Evolutionary conservation across 225 moss, liverwort and hornwort genomes (phyloP).

Genomic region (Physcomitrellopsis africana): DNA sequence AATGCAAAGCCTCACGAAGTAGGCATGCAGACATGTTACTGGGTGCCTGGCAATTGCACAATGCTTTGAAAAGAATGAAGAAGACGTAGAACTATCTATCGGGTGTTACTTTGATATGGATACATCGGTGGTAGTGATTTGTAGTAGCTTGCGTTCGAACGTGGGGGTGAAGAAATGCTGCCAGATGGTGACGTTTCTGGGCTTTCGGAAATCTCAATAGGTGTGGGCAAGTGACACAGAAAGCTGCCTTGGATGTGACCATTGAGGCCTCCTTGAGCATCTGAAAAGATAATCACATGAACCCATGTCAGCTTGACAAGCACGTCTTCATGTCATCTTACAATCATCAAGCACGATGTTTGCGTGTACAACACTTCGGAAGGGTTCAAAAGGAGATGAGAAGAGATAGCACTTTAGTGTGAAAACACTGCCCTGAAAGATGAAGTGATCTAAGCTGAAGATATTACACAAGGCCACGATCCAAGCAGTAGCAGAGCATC

Average conservation of each 20-base stretch:
- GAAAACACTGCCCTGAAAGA: not conserved
- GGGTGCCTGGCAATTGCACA: constrained; percentile 51
- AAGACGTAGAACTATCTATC: constrained; percentile 52
- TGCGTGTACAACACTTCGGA: too few species aligned
- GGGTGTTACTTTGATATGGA: constrained; percentile 85
- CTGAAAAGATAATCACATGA: constrained; percentile 35
- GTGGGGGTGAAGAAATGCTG: constrained; percentile 92
- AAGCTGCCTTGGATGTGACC: constrained; percentile 71
- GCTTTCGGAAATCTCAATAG: constrained; percentile 84
- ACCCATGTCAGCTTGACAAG: not conserved
- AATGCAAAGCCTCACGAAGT: constrained; percentile 49
- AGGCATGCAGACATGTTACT: constrained; percentile 46
- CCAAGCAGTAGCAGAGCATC: not conserved
- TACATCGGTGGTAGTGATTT: constrained; percentile 93
- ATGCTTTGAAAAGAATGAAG: constrained; percentile 49
- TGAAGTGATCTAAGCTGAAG: not conserved
- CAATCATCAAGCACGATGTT: too few species aligned
- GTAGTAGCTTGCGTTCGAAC: constrained; percentile 67
- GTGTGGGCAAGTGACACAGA: constrained; percentile 52
- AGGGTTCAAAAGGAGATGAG: not conserved
- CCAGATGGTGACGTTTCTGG: constrained; percentile 94
- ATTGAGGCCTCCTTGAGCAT: constrained; percentile 62
- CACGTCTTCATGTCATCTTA: too few species aligned
- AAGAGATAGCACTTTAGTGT: not conserved
- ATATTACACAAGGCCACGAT: not conserved